Conservation (phyloP, 306 rosid species). For the Inga leiocalycina region DNA sequence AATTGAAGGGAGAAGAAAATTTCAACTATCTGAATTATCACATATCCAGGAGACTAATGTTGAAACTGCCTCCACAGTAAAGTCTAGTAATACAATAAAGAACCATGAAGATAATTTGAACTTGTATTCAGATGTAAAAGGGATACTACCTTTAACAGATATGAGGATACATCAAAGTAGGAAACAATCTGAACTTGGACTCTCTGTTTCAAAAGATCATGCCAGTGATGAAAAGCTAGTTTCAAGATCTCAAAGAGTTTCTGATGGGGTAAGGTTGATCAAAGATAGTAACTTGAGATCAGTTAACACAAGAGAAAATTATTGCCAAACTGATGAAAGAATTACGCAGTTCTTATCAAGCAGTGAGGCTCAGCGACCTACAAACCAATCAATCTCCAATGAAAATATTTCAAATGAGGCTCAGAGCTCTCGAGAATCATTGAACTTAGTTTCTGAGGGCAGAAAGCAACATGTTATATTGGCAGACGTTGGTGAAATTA, state of each 20-base stretch:
- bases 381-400: conserved; percentile 16
- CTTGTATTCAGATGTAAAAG: conserved; percentile 41
- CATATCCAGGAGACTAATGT: conserved; percentile 40
- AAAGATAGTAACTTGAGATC: conserved; percentile 43
- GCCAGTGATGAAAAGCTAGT: conserved; percentile 43
- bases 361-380: conserved; percentile 40
- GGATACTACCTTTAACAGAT: conserved; percentile 34
- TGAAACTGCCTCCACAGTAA: conserved; percentile 40
- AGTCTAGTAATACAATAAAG: conserved; percentile 47
- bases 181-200: conserved; percentile 52
- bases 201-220: conserved; percentile 40
- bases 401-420: conserved; percentile 43
- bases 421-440: conserved; percentile 44
- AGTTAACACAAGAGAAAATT: conserved; percentile 50
- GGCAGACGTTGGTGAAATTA: conserved; percentile 45
- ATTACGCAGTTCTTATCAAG: conserved; percentile 39
- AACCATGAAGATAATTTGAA: conserved; percentile 43
- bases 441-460: conserved; percentile 43
- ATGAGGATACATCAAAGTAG: conserved; percentile 47
- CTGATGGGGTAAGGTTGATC: conserved; percentile 39
- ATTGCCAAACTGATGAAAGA: conserved; percentile 55
- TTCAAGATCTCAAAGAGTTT: conserved; percentile 46
- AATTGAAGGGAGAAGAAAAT: conserved; percentile 44
- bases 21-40: conserved; percentile 52
- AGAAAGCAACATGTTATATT: conserved; percentile 39